Evolutionary conservation across 768 basidiomycete genomes (phyloP).

Genomic region (Aureoboletus auriporus): DNA sequence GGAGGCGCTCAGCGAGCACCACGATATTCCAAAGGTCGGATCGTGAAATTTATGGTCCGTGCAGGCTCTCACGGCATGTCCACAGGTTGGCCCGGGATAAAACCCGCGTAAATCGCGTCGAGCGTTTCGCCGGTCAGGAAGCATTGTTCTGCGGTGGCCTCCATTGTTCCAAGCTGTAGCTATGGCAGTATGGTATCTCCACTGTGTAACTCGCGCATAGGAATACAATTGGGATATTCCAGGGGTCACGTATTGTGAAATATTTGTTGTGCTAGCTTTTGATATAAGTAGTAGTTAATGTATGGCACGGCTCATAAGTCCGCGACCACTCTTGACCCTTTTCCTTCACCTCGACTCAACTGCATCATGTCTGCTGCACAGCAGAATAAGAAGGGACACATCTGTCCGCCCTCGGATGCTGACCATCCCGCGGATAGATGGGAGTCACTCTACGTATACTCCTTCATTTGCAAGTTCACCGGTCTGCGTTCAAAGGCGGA

Average conservation of each 20-base stretch:
- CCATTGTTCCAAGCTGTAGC: conserved; percentile 15
- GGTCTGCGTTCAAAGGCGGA: conserved; percentile 69
- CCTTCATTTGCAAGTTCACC: conserved; percentile 82
- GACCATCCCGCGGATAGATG: conserved; percentile 78
- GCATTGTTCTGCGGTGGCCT: conserved; percentile 6
- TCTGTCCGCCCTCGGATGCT: conserved; percentile 57
- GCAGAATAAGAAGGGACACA: conserved; percentile 47
- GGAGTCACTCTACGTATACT: conserved; percentile 84
- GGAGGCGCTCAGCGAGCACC: conserved; percentile 86
- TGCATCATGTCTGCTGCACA: conserved; percentile 36
- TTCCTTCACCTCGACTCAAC: conserved; percentile 30
- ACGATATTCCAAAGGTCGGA: conserved; percentile 87
- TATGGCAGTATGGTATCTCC: conserved; percentile 15
- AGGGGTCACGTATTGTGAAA: conserved; percentile 30
- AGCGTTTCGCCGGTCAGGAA: conserved; percentile 16
- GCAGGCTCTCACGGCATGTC: conserved; percentile 23
- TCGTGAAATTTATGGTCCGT: conserved; percentile 23
- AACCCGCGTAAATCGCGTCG: conserved; percentile 29
- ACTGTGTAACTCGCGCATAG: conserved; percentile 19
- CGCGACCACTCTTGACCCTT: conserved; percentile 33
- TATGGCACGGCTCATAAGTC: conserved; percentile 31
- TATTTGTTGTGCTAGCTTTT: conserved; percentile 31
- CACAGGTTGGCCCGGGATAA: conserved; percentile 86
- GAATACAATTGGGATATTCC: conserved; percentile 25
- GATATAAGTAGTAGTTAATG: conserved; percentile 35